Percentiles rank a stretch among this genome's conserved stretches.
phyloP scores from a whole-genome alignment of 768 basidiomycete species.

The Russula compacta region DNA sequence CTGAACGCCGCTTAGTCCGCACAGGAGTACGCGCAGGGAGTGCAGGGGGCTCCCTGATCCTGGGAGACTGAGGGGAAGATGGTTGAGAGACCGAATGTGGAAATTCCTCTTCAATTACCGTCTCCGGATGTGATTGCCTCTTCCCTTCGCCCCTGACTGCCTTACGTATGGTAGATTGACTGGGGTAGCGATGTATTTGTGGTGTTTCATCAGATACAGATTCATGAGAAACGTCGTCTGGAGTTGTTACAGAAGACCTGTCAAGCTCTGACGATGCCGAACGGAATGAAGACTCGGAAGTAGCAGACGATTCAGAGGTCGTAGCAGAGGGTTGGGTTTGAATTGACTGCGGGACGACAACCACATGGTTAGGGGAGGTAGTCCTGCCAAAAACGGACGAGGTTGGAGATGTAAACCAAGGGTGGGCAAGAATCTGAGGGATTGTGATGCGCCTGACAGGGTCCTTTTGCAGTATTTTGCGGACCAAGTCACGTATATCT shows the following conservation, averaged over 20 bases:
- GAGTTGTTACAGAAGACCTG: conserved; percentile 47
- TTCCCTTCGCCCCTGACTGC: conserved; percentile 21
- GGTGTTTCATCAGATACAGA: conserved; percentile 21
- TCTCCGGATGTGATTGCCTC: conserved; percentile 35
- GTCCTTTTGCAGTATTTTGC: conserved; percentile 68
- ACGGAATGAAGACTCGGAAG: conserved; percentile 38
- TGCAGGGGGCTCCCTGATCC: conserved; percentile 38
- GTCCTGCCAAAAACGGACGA: conserved; percentile 21
- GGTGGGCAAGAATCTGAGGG: conserved; percentile 73
- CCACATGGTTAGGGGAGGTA: conserved; percentile 20
- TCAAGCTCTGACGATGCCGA: conserved; percentile 21
- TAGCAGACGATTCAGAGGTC: conserved; percentile 34
- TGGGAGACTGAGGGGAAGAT: conserved; percentile 25
- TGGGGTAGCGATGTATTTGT: conserved; percentile 41
- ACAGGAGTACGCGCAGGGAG: conserved; percentile 81
- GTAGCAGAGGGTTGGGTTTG: conserved; percentile 27
- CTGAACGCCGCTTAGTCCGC: conserved; percentile 90
- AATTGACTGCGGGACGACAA: conserved; percentile 25
- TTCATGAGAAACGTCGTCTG: conserved; percentile 34
- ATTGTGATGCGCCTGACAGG: conserved; percentile 68
- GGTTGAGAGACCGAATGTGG: conserved; percentile 15
- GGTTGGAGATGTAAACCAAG: conserved; percentile 59
- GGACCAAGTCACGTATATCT: conserved; percentile 85
- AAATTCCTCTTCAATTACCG: conserved; percentile 45
- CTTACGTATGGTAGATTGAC: conserved; percentile 53